Evolutionary conservation across 2,329 filamentous ascomycete species (phyloP), one percentile per base, ranked within the genome.

Genomic region (Exophiala sideris): DNA sequence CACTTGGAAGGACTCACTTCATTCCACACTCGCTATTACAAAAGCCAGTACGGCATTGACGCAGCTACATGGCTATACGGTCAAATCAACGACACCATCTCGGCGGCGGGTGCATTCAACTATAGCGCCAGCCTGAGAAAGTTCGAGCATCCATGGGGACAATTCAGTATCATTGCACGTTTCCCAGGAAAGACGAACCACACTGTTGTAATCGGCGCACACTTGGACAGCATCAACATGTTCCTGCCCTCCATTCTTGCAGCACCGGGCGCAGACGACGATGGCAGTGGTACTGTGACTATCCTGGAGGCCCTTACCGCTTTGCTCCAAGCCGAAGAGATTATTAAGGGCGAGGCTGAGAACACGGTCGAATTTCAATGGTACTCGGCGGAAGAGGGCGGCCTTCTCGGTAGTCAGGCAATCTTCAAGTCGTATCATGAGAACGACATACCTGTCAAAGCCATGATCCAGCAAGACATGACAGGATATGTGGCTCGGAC

Each of bases 381-480:
- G 90, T 96, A 95, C 75, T 89, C 86, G 41, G 91, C 89, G 9
- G 91, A 96, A 70, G 91, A 96, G 71, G 90, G 87, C 47, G 91
- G 91, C 33, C 78, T 96, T 42, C 80, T 95, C 3, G 91, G 91
- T 55, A 92, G 87, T 65, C 91, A 96, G 70, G 91, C 88, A 50
- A 88, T 97, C 70, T 97, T 96, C 77, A 79, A 82, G 47, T 75
- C 82, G 6, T 97, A 97, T 67, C 85, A 88, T 71, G 83, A 85
- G 68, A 73, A 81, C 18, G 79, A 81, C 32, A 82, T 86, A 21
- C 84, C 92, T 61, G 80, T 97, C 70, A 95, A 92, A 75, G 92
- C 92, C 33, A 97, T 97, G 94, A 82, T 97, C 50, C 92, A 97
- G 76, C 92, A 97, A 73, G 92, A 97, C 72, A 97, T 97, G 92